Conservation (phyloP, 139 green algal genomes). For the Limnomonas spitsbergensis region DNA sequence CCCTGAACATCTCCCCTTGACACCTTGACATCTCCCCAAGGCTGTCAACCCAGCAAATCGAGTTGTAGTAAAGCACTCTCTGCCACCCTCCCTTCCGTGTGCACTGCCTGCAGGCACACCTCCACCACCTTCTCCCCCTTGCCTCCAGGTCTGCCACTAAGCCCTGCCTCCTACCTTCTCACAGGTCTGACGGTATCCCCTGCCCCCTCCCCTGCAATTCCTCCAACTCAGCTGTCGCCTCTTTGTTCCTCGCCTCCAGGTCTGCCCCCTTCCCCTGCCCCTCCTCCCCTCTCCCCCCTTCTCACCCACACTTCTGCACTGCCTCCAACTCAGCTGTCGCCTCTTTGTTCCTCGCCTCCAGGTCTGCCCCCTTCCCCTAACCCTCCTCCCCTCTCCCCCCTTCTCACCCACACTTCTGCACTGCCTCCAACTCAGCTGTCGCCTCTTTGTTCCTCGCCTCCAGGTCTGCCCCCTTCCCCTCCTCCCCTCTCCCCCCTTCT, state of each 20-base stretch:
- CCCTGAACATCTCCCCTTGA: too few relatives aligned
- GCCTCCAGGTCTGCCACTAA: not conserved
- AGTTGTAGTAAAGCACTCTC: too few relatives aligned
- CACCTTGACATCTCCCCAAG: too few relatives aligned
- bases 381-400: too few relatives aligned
- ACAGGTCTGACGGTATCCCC: not conserved
- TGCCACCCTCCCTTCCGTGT: not conserved
- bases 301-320: slow-evolving; percentile 38
- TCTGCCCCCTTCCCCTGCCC: too few relatives aligned
- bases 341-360: slow-evolving; percentile 40
- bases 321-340: slow-evolving; percentile 46
- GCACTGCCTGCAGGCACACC: not conserved
- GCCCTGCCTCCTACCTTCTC: not conserved
- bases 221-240: not conserved
- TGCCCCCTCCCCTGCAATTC: not conserved
- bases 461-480: too few relatives aligned
- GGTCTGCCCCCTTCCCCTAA: too few relatives aligned
- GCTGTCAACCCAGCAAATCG: too few relatives aligned
- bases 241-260: not conserved
- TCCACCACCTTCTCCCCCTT: not conserved
- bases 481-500: too few relatives aligned
- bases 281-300: not conserved
- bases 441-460: too few relatives aligned
- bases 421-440: too few relatives aligned
- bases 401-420: too few relatives aligned